Percentiles rank a stretch among this genome's conserved stretches.
Evolutionary conservation across 768 basidiomycete species (phyloP).

Genomic region (Pleurotus salmoneostramineus): DNA sequence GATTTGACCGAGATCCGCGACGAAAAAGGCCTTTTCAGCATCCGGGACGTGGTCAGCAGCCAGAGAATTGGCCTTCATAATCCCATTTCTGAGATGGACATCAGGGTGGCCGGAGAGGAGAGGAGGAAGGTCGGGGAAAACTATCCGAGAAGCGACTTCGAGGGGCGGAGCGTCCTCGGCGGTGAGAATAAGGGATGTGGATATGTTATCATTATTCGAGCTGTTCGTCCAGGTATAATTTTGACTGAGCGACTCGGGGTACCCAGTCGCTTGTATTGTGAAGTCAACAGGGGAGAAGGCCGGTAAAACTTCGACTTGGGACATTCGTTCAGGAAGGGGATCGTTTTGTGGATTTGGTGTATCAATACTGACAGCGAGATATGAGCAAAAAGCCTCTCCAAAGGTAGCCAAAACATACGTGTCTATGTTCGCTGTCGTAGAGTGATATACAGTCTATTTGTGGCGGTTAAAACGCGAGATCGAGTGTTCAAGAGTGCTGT

Average conservation of each 20-base stretch:
- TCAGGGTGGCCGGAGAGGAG: conserved; percentile 68
- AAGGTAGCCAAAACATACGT: background rate
- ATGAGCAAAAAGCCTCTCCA: background rate
- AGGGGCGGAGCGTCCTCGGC: background rate
- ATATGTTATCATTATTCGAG: conserved; percentile 31
- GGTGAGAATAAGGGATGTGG: conserved; percentile 39
- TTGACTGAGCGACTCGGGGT: conserved; percentile 16
- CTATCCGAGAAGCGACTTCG: conserved; percentile 31
- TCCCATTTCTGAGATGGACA: conserved; percentile 71
- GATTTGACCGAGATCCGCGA: conserved; percentile 87
- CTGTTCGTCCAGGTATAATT: conserved; percentile 55
- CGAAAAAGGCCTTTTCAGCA: conserved; percentile 95
- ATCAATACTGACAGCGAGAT: conserved; percentile 16
- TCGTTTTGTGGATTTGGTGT: conserved; percentile 16
- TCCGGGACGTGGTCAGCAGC: conserved; percentile 54
- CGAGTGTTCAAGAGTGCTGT: conserved; percentile 8
- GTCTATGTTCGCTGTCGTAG: background rate
- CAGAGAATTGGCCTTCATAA: conserved; percentile 58
- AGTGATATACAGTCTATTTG: background rate
- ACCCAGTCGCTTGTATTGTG: conserved; percentile 14
- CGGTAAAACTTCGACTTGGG: conserved; percentile 49
- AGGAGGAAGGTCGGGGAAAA: conserved; percentile 63
- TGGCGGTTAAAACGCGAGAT: conserved; percentile 14
- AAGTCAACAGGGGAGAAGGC: conserved; percentile 30
- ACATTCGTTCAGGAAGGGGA: conserved; percentile 39